Evolutionary conservation across 352 stramenopile genomes (phyloP).

Genomic region (Phytophthora cactorum): DNA sequence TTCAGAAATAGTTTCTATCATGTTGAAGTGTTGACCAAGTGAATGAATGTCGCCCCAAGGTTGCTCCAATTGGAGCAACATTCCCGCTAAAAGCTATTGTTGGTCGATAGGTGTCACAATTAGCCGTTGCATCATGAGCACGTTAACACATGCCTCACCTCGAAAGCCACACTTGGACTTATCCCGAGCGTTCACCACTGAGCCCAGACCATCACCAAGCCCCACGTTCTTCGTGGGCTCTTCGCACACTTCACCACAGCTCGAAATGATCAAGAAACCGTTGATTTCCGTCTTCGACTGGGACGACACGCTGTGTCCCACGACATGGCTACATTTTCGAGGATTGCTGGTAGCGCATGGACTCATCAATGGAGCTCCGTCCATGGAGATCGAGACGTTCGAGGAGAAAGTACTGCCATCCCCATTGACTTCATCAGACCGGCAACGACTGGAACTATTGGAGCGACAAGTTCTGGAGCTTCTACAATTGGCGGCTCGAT

Average conservation of each 20-base stretch:
- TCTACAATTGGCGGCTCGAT: conserved; percentile 43
- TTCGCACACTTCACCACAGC: not conserved
- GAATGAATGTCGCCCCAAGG: not conserved
- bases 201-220: conserved; percentile 13
- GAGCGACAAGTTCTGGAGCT: conserved; percentile 50
- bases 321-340: conserved; percentile 57
- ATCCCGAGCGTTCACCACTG: conserved; percentile 1
- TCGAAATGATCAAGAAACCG: conserved; percentile 26
- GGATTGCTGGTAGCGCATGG: conserved; percentile 50
- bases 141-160: not conserved
- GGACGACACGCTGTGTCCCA: conserved; percentile 73
- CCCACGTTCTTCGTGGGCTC: conserved; percentile 14
- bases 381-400: conserved; percentile 33
- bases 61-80: conserved; percentile 1
- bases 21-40: not conserved
- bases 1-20: no score
- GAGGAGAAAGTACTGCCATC: conserved; percentile 1
- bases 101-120: conserved; percentile 9
- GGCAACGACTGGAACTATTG: conserved; percentile 37
- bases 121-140: conserved; percentile 9
- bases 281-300: conserved; percentile 64
- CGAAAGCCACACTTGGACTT: conserved; percentile 3
- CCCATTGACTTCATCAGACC: conserved; percentile 27
- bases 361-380: conserved; percentile 39
- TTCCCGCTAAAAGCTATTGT: not conserved